A percentile compares a stretch with the other conserved stretches of the same genome.
Conservation (phyloP, 2,329 filamentous ascomycete genomes). For the Colletotrichum sp. region DNA sequence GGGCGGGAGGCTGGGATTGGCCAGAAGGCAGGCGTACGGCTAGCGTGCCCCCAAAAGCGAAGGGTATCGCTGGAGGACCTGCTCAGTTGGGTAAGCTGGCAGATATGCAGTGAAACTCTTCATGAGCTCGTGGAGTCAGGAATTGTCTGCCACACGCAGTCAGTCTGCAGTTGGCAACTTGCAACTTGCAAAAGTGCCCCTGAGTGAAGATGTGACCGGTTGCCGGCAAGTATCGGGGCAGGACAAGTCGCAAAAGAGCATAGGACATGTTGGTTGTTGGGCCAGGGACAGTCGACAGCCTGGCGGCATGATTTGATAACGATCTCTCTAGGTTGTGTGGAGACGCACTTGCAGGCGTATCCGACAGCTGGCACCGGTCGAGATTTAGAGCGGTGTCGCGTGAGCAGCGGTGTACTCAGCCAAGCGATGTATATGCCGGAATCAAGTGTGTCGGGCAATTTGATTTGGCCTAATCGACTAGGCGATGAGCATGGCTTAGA, state of each 20-base stretch:
- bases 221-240: not conserved
- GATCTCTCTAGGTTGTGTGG: conserved; percentile 1
- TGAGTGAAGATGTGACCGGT: not conserved
- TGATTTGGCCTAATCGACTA: not conserved
- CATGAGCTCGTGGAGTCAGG: not conserved
- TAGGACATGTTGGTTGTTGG: not conserved
- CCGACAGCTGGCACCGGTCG: not conserved
- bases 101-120: conserved; percentile 17
- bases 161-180: not conserved
- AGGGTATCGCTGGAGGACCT: conserved; percentile 2
- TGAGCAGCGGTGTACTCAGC: conserved; percentile 13
- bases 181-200: not conserved
- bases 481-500: not conserved
- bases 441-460: not conserved
- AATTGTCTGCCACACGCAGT: not conserved
- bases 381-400: conserved; percentile 6
- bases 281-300: not conserved
- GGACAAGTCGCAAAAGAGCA: not conserved
- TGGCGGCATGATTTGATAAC: not conserved
- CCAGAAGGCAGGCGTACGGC: not conserved
- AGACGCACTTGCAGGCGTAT: not conserved
- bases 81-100: conserved; percentile 14
- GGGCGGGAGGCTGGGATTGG: conserved; percentile 5
- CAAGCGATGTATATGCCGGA: not conserved
- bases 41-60: not conserved